phyloP scores from a whole-genome alignment of 495 filamentous ascomycete genomes.

The Aspergillus steynii region DNA sequence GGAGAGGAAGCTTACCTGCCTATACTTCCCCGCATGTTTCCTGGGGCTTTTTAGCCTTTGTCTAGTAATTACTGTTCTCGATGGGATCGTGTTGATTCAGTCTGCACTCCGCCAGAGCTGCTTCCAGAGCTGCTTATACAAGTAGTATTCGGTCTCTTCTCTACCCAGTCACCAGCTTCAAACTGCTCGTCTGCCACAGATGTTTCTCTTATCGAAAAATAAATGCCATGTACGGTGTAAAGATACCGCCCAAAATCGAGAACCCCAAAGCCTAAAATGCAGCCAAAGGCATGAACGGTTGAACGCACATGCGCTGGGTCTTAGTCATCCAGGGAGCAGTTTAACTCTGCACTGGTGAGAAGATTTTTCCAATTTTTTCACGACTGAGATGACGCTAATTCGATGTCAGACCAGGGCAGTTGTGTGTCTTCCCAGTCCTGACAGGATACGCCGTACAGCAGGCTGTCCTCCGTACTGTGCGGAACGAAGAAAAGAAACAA shows the following conservation, averaged over 20 bases:
- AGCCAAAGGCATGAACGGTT: background rate
- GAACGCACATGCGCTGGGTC: background rate
- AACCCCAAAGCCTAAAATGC: background rate
- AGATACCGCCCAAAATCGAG: background rate
- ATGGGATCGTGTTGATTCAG: background rate
- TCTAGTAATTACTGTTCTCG: background rate
- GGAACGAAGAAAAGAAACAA: too few species aligned
- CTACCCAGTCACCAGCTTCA: too few species aligned
- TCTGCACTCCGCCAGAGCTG: background rate
- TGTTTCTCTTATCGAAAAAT: too few species aligned
- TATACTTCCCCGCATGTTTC: background rate
- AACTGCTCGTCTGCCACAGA: too few species aligned
- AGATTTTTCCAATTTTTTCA: background rate
- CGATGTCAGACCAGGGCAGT: background rate
- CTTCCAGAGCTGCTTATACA: background rate
- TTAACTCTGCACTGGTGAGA: background rate
- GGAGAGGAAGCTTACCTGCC: background rate
- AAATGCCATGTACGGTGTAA: too few species aligned
- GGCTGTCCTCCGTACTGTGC: too few species aligned
- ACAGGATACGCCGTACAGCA: too few species aligned
- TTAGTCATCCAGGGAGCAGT: background rate
- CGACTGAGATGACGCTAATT: background rate
- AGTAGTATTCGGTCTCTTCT: too few species aligned
- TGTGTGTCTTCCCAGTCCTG: too few species aligned
- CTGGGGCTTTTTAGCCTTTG: background rate